Evolutionary conservation across 1,284 basidiomycete species (phyloP).

Genomic region (Hypsizygus ulmarius): DNA sequence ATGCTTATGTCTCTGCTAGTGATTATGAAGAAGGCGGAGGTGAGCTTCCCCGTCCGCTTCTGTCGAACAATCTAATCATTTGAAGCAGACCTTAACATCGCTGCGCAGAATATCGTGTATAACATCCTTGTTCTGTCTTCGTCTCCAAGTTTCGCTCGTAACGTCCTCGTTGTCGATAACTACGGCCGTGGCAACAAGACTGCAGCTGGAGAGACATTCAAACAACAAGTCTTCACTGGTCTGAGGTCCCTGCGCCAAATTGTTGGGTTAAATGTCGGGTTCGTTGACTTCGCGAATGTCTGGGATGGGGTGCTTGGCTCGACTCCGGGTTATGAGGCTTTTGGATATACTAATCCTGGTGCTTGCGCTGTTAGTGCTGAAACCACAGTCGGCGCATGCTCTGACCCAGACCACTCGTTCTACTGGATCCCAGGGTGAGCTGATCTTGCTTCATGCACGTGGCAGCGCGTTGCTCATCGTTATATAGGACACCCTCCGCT

Average conservation of each 20-base stretch:
- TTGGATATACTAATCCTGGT: slow-evolving; percentile 43
- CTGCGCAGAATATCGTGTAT: slow-evolving; percentile 34
- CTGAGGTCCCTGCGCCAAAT: slow-evolving; percentile 28
- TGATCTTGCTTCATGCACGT: background rate
- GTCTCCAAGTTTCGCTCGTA: slow-evolving; percentile 41
- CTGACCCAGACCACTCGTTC: slow-evolving; percentile 47
- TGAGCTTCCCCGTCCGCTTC: slow-evolving; percentile 8
- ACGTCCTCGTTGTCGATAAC: slow-evolving; percentile 45
- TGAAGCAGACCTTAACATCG: slow-evolving; percentile 29
- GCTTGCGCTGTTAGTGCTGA: slow-evolving; percentile 31
- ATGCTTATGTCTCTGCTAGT: slow-evolving; percentile 7
- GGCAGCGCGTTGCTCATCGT: background rate
- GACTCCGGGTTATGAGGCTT: slow-evolving; percentile 42
- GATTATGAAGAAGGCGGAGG: slow-evolving; percentile 24
- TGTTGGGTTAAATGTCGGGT: slow-evolving; percentile 37
- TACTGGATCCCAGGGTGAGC: slow-evolving; percentile 50
- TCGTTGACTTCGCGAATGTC: slow-evolving; percentile 42
- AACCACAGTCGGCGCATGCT: slow-evolving; percentile 33
- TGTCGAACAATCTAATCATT: background rate
- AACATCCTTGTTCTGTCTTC: slow-evolving; percentile 38
- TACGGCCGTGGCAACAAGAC: slow-evolving; percentile 43
- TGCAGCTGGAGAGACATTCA: slow-evolving; percentile 40
- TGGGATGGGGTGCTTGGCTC: slow-evolving; percentile 45
- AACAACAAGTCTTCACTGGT: slow-evolving; percentile 38
- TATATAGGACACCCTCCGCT: slow-evolving; percentile 21